A percentile compares a stretch with the other conserved stretches of the same genome.
Conservation (phyloP, 2,329 filamentous ascomycete genomes). For the Paracoccidioides lutzii region DNA sequence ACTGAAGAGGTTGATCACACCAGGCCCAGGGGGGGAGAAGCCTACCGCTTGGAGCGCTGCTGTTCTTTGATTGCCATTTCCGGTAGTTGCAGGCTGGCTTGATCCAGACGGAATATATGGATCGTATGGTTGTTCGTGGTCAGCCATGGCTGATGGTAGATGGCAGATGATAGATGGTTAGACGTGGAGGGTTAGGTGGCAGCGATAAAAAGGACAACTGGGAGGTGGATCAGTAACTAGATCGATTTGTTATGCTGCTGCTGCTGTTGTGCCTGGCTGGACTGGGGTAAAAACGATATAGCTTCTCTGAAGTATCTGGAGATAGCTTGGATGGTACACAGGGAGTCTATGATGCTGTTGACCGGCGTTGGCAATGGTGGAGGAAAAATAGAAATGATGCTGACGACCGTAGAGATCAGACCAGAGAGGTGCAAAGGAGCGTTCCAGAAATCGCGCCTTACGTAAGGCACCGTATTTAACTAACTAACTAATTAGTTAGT, state of each 20-base stretch:
- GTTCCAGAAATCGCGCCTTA: too few species aligned
- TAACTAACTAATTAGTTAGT: too few species aligned
- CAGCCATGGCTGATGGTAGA: slow-evolving; percentile 1
- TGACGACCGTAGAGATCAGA: not conserved
- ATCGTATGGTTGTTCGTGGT: slow-evolving; percentile 57
- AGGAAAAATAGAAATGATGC: not conserved
- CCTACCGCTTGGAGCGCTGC: slow-evolving; percentile 75
- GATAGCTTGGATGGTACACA: not conserved
- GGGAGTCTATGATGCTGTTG: not conserved
- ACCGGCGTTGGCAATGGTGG: not conserved
- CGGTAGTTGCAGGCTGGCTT: slow-evolving; percentile 36
- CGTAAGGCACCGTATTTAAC: too few species aligned
- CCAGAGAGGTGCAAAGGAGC: too few species aligned
- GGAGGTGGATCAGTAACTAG: not conserved
- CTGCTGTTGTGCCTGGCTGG: not conserved
- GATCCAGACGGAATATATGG: slow-evolving; percentile 70
- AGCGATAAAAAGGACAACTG: not conserved
- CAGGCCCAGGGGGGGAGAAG: slow-evolving; percentile 18
- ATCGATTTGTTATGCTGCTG: not conserved
- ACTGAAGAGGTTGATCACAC: not conserved
- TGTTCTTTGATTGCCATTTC: slow-evolving; percentile 48
- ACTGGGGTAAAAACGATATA: not conserved
- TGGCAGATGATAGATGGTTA: not conserved
- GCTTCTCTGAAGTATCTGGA: not conserved
- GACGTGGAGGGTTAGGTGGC: not conserved